Evolutionary conservation across 352 stramenopile species (phyloP), one percentile per base, ranked within the genome.

Genomic region (Phytophthora litchii): DNA sequence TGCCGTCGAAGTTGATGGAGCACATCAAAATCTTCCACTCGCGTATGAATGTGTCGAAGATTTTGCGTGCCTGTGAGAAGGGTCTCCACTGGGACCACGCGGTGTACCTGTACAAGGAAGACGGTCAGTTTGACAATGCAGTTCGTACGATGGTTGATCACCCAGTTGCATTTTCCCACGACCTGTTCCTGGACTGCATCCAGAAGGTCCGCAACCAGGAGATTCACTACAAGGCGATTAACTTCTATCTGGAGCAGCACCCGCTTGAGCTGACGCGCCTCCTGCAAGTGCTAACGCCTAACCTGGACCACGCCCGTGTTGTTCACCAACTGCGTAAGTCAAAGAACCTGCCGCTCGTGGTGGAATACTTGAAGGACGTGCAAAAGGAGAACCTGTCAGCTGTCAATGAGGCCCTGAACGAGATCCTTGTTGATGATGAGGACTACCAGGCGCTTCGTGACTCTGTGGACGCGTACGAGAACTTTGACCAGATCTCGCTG

Each of bases 11-110:
- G 85, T 82, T 99, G 17, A 99, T 99, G 97, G 97, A 99, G 67
- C 97, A 99, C 78, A 95, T 99, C 78, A 99, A 99, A 83, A 98
- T 99, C 45, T 99, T 99, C 87, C 98, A 98, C 83, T 98, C 80
- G 57, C 97, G 98, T 57, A 98, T 99, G 83, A 99, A 99, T 79
- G 90, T 99, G 42, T 98, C 95, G 53, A 99, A 99, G 86, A 83
- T 97, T 29, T 64, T 98, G 50, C 91, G 96, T 67, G 96, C 97
- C 6, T 99, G 97, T 72, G 97, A 99, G 83, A 97, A 98, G 79
- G 97, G 96, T 31, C 83, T 98, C 27, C 88, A 99, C 66, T 99
- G 94, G 94, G 80, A 98, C 58, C 97, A 99, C 72, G 94, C 97
- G 59, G 97, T 99, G 42, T 99, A 98, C 76, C 72, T 99, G 42